Base-by-base conservation (phyloP, 1,139 yeast species). In the Debaryomycetaceae sp. region DNA sequence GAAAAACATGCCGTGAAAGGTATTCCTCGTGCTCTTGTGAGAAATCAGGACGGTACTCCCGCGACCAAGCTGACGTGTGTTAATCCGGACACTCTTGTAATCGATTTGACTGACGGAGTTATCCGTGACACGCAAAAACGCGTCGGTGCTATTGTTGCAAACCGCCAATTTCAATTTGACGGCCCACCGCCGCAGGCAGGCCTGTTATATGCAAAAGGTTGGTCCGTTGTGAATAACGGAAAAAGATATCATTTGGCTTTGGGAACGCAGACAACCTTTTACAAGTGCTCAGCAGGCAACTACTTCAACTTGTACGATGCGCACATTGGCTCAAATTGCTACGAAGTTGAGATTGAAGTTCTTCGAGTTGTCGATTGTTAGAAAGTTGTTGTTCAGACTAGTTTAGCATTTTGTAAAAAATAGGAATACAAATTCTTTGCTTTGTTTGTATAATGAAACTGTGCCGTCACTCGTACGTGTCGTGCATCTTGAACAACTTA, bases 121-220 rank as follows among this genome's bases (percentile, higher is more conserved):
- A 51, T 61, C 38, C 49, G 41, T 15, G 68, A 60, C 37, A 28
- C 45, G 21, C 32, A 51, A 33, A 57, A 57, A 26, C 55, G 66
- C 50, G 46, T 57, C 35, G 68, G 68, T 22, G 53, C 63, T 29
- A 59, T 61, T 46, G 68, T 58, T 33, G 61, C 66, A 32, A 61
- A 60, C 51, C 53, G 60, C 46, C 66, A 61, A 45, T 60, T 61
- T 57, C 66, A 60, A 46, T 58, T 61, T 36, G 67, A 60, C 38
- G 62, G 62, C 28, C 65, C 66, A 26, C 62, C 64, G 45, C 63
- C 63, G 18, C 63, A 58, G 45, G 62, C 62, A 22, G 64, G 64
- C 31, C 43, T 62, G 32, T 55, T 58, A 31, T 58, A 51, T 39
- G 62, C 63, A 34, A 52, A 53, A 31, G 62, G 63, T 27, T 60